Evolutionary conservation across 1,284 basidiomycete species (phyloP), one percentile per base, ranked within the genome.

Genomic region (Austropuccinia psidii): DNA sequence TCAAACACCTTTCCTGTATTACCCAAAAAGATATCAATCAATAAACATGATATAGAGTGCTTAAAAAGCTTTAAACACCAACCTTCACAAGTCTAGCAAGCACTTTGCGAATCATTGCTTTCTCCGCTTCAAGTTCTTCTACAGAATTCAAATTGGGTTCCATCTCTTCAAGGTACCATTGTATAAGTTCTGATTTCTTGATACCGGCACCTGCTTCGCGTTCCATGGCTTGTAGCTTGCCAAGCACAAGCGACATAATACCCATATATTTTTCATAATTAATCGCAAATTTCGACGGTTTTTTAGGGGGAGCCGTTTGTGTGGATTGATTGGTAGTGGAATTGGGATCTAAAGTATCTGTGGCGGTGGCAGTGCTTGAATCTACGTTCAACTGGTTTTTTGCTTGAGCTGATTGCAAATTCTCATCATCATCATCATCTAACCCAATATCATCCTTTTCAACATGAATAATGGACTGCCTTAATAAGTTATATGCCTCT

Each of bases 361-460:
- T 89, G 66, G 86, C 85, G 29, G 87, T 84, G 73, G 88, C 88
- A 33, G 76, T 77, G 6, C 74, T 37, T 35, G 70, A 76, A 60
- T 75, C 76, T 15, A 73, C 74, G 55, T 76, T 77, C 74, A 76
- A 77, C 49, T 74, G 76, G 37, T 85, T 84, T 37, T 86, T 84
- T 41, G 79, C 52, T 80, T 77, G 64, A 47, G 76, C 77, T 6
- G 78, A 77, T 77, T 79, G 6, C 79, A 81, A 39, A 37, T 79
- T 83, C 29, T 45, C 73, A 27, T 73, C 75, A 68, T 93, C 92
- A 79, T 96, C 93, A 76, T 96, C 93, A 79, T 98, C 95, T 79
- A 98, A 91, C 80, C 94, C 92, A 79, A 99, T 90, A 78, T 98
- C 95, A 79, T 99, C 96, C 82, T 98, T 93, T 81, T 98, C 96